Percentiles rank a stretch among this genome's conserved stretches.
phyloP scores from a whole-genome alignment of 2,329 filamentous ascomycete genomes.

The Fusarium phyllophilum region DNA sequence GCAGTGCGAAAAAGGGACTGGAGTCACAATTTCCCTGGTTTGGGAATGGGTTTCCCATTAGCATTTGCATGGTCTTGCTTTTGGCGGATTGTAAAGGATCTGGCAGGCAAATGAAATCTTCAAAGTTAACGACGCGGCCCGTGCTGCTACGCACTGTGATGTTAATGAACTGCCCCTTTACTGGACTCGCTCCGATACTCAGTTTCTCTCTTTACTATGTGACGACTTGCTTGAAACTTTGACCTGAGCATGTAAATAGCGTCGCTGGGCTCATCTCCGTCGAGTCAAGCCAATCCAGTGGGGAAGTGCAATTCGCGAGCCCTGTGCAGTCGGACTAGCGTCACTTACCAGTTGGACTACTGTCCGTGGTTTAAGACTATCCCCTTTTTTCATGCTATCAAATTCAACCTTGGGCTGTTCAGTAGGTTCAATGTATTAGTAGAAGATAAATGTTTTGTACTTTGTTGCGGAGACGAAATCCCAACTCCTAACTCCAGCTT shows the following conservation, averaged over 20 bases:
- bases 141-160: conserved; percentile 36
- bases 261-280: not conserved
- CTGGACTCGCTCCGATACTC: conserved; percentile 26
- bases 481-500: conserved; percentile 8
- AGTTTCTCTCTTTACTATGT: not conserved
- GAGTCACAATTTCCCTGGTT: conserved; percentile 53
- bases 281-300: not conserved
- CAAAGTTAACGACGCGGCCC: conserved; percentile 50
- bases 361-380: not conserved
- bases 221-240: not conserved
- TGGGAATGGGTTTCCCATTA: conserved; percentile 55
- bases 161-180: conserved; percentile 40
- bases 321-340: no score
- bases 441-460: not conserved
- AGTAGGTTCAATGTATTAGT: not conserved
- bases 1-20: conserved; percentile 50
- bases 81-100: conserved; percentile 60
- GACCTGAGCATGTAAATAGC: not conserved
- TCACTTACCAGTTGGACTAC: not conserved
- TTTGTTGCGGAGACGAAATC: not conserved
- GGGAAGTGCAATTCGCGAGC: not conserved
- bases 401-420: not conserved
- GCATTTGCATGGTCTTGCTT: conserved; percentile 64
- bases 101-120: conserved; percentile 64
- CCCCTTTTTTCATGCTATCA: not conserved